Percentiles rank a stretch among this genome's conserved stretches.
These are phyloP conservation scores for Thielaviopsis punctulata DNA, from an alignment of 2,329 filamentous ascomycete species.

Conservation along the genomic window DNA sequence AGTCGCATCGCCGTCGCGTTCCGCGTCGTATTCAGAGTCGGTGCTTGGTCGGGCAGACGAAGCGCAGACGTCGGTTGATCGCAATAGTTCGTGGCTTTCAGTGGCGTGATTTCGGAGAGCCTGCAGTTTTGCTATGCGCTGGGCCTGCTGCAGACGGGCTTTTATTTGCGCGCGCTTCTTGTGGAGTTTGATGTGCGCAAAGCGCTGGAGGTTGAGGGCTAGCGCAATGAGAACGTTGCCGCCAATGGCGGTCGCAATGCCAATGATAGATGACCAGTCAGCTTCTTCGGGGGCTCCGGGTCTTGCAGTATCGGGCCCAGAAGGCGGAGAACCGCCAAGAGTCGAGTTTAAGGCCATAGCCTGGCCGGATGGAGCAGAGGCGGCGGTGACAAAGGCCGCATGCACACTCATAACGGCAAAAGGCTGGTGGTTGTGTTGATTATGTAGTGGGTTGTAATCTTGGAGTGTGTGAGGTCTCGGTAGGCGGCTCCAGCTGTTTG, in stretches of 20 bases:
- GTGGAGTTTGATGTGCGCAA: conserved; percentile 76
- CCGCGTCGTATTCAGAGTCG: not conserved
- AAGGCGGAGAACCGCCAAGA: not conserved
- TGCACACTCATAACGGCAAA: not conserved
- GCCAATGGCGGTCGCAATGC: conserved; percentile 79
- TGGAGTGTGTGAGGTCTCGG: not conserved
- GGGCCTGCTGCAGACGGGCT: conserved; percentile 34
- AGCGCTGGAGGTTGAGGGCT: conserved; percentile 89
- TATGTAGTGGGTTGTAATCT: too few species aligned
- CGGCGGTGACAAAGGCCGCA: not conserved
- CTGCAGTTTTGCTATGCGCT: conserved; percentile 23
- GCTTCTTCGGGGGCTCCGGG: not conserved
- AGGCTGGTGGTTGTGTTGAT: not conserved
- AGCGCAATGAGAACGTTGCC: conserved; percentile 91
- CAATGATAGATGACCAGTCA: conserved; percentile 85
- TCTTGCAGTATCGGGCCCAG: not conserved
- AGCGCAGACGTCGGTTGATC: not conserved
- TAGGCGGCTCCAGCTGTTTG: not conserved
- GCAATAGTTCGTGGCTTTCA: conserved; percentile 1
- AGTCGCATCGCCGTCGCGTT: not conserved
- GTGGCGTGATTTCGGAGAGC: not conserved
- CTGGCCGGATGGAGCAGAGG: not conserved
- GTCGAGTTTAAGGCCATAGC: conserved; percentile 8
- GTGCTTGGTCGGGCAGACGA: not conserved
- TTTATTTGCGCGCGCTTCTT: conserved; percentile 46